Percentiles rank a stretch among this genome's conserved stretches.
Conservation (phyloP, 2,329 filamentous ascomycete genomes). For the Alternaria panax region DNA sequence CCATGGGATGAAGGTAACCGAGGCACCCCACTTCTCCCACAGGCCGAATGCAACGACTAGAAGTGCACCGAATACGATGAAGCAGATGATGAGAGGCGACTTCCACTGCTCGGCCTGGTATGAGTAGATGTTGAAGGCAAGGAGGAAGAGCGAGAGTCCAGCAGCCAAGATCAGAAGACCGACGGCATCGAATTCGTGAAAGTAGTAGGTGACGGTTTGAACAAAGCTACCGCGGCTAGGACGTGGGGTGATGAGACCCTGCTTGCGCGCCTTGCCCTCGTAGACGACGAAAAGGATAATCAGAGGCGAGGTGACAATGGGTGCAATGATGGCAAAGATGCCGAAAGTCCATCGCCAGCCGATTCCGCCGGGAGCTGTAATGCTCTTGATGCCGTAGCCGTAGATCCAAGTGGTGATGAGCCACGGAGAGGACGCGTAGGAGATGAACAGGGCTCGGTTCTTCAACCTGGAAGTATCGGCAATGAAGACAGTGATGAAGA, state of each 20-base stretch:
- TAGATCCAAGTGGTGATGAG: conserved; percentile 44
- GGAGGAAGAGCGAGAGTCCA: conserved; percentile 70
- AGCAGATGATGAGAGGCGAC: conserved; percentile 51
- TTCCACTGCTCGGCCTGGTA: conserved; percentile 45
- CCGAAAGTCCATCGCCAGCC: conserved; percentile 74
- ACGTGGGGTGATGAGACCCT: conserved; percentile 58
- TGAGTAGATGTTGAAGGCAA: conserved; percentile 68
- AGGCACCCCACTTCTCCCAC: conserved; percentile 53
- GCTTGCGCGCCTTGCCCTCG: conserved; percentile 65
- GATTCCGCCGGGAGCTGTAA: conserved; percentile 57
- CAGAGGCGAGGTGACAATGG: conserved; percentile 67
- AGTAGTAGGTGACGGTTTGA: conserved; percentile 62
- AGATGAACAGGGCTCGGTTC: conserved; percentile 68
- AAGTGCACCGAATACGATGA: conserved; percentile 50
- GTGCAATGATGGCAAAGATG: conserved; percentile 70
- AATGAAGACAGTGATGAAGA: conserved; percentile 70
- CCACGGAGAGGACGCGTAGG: conserved; percentile 50
- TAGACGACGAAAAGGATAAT: conserved; percentile 65
- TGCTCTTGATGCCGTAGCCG: conserved; percentile 38
- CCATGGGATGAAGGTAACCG: conserved; percentile 55
- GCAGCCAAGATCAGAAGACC: conserved; percentile 68
- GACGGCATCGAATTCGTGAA: conserved; percentile 68
- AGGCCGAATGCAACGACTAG: conserved; percentile 49
- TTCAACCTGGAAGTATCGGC: conserved; percentile 71
- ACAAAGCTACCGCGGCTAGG: conserved; percentile 56